Base-by-base conservation (phyloP, 306 rosid genomes). In the Acacia crassicarpa region DNA sequence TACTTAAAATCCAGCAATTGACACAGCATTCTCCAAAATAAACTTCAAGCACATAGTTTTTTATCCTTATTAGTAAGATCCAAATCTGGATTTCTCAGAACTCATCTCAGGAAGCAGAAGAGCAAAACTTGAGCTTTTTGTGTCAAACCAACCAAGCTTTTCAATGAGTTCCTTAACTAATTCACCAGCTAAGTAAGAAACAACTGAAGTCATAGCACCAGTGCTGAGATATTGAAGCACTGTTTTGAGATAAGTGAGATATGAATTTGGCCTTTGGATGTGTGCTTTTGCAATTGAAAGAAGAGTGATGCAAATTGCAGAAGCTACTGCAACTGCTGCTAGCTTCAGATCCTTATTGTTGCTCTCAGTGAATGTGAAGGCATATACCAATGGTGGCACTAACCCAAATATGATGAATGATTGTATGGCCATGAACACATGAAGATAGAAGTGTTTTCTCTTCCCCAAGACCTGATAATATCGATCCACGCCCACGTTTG, bases 361-460 rank as follows among this genome's bases (percentile, higher is more conserved):
- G 33, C 83, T 94, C 83, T 88, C 84, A 25, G 44, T 78, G 82
- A 94, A 93, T 2, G 98, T 70, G 84, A 94, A 88, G 67, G 92
- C 91, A 68, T 94, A 94, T 11, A 88, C 91, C 19, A 91, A 15
- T 14, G 98, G 97, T 5, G 98, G 88, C 9, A 93, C 85, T 41
- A 89, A 75, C 8, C 98, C 98, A 15, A 90, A 93, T 12, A 88
- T 48, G 25, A 93, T 63, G 87, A 94, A 94, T 2, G 98, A 92
- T 46, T 88, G 22, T 32, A 89, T 45, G 5, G 89, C 90, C 56
- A 89, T 56, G 7, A 83, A 62, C 59, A 89, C 85, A 85, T 94
- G 97, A 25, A 93, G 87, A 75, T 63, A 8, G 86, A 90, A 91
- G 75, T 91, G 84, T 20, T 85, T 65, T 68, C 78, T 88, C 32